These are phyloP conservation scores for Linnemannia exigua DNA, from an alignment of 192 early-diverging fungal species.

Conservation along the genomic window DNA sequence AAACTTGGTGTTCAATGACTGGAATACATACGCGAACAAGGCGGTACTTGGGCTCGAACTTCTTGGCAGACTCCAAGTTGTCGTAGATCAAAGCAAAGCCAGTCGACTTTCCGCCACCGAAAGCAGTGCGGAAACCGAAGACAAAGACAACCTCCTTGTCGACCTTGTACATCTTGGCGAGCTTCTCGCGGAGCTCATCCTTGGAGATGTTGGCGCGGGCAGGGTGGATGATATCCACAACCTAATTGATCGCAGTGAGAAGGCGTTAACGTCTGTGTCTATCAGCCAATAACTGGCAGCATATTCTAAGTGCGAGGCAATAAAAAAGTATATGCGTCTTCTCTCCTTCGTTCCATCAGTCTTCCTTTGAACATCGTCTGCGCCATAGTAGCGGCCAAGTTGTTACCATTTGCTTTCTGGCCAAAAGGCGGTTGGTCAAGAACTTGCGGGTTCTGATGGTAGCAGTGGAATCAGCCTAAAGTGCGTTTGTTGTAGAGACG, in stretches of 20 bases:
- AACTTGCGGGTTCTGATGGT: slow-evolving; percentile 99
- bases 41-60: slow-evolving; percentile 99
- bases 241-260: slow-evolving; percentile 29
- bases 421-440: slow-evolving; percentile 98
- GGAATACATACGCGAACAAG: slow-evolving; percentile 77
- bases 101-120: slow-evolving; percentile 97
- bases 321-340: not conserved
- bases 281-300: not conserved
- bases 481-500: not conserved
- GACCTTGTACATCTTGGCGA: slow-evolving; percentile 94
- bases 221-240: slow-evolving; percentile 97
- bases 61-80: slow-evolving; percentile 92
- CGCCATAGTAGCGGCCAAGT: too few relatives aligned
- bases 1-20: too few relatives aligned
- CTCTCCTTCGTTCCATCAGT: not conserved
- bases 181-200: slow-evolving; percentile 93
- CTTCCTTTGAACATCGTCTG: not conserved
- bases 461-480: slow-evolving; percentile 87
- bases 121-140: slow-evolving; percentile 96
- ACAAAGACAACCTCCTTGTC: slow-evolving; percentile 90
- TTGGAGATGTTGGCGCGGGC: slow-evolving; percentile 94
- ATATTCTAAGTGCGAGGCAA: not conserved
- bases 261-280: not conserved
- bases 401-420: slow-evolving; percentile 95
- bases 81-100: slow-evolving; percentile 98